Conservation (phyloP, 768 basidiomycete species). For the Chalciporus chontae region DNA sequence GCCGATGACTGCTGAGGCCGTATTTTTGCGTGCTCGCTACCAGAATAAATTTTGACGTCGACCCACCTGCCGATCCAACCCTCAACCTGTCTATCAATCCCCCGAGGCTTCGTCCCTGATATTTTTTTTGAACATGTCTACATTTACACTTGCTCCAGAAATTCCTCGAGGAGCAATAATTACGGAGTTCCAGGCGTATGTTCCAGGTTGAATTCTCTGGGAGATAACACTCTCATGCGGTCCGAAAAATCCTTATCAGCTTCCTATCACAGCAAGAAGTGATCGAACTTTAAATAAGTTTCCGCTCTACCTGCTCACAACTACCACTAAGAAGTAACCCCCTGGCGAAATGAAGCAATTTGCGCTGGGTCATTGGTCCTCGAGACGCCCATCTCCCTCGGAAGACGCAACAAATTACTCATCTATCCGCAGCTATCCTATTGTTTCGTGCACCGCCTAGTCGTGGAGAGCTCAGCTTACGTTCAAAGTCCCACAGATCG, state of each 20-base stretch:
- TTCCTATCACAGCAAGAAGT: constrained; percentile 21
- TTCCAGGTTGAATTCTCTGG: too few relatives aligned
- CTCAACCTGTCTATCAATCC: too few relatives aligned
- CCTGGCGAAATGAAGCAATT: constrained; percentile 25
- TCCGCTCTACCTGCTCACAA: constrained; percentile 23
- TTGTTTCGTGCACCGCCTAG: constrained; percentile 4
- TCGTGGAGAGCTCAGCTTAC: too few relatives aligned
- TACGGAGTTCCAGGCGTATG: too few relatives aligned
- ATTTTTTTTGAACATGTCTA: too few relatives aligned
- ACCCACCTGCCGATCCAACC: too few relatives aligned
- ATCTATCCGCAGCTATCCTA: constrained; percentile 5
- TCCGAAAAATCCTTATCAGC: constrained; percentile 14
- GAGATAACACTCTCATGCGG: not conserved
- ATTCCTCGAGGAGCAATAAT: too few relatives aligned
- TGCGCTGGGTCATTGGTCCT: constrained; percentile 8
- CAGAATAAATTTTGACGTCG: too few relatives aligned
- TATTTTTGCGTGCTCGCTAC: too few relatives aligned
- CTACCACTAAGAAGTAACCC: constrained; percentile 7
- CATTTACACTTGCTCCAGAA: too few relatives aligned
- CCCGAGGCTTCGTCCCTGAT: too few relatives aligned
- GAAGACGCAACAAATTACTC: constrained; percentile 26
- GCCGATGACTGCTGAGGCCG: too few relatives aligned
- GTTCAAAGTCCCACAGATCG: not conserved
- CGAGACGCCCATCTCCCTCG: constrained; percentile 23
- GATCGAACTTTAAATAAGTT: constrained; percentile 19